Evolutionary conservation across 2,329 filamentous ascomycete genomes (phyloP).

Genomic region (Didymella sp.): DNA sequence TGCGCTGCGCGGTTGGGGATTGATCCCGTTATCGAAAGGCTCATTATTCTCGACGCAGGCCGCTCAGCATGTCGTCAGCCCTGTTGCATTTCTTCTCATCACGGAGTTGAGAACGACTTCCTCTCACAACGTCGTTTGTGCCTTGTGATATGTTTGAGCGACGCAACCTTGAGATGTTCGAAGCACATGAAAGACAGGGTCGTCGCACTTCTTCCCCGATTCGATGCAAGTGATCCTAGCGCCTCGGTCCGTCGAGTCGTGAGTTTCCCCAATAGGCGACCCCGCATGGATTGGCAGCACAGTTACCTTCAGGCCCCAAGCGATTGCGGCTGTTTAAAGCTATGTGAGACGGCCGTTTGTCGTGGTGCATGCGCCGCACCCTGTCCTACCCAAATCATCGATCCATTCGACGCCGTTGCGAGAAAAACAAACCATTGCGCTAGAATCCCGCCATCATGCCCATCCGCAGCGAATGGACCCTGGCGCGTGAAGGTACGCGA

Average conservation of each 20-base stretch:
- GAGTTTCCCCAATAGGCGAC: neutral
- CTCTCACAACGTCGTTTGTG: no score
- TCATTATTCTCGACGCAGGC: no score
- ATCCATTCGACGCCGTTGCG: neutral
- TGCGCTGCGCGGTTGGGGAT: no score
- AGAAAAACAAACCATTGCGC: neutral
- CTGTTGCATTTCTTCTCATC: no score
- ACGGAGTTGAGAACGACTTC: no score
- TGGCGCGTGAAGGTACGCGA: slow-evolving; percentile 49
- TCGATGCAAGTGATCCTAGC: neutral
- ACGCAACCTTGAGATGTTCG: no score
- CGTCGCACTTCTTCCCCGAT: slow-evolving; percentile 10
- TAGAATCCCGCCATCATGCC: slow-evolving; percentile 37
- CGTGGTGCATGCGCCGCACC: neutral
- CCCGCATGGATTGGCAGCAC: slow-evolving; percentile 8
- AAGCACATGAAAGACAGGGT: slow-evolving; percentile 4
- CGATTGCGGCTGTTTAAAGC: neutral
- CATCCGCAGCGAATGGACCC: slow-evolving; percentile 48
- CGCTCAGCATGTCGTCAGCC: no score
- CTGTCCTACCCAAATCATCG: neutral
- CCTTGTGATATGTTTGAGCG: no score
- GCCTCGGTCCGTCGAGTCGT: slow-evolving; percentile 2
- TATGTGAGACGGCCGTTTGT: neutral
- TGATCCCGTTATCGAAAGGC: no score
- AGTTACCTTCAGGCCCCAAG: neutral